Percentiles rank a stretch among this genome's conserved stretches.
Evolutionary conservation across 2,329 filamentous ascomycete species (phyloP).

Genomic region (Aspergillus latus): DNA sequence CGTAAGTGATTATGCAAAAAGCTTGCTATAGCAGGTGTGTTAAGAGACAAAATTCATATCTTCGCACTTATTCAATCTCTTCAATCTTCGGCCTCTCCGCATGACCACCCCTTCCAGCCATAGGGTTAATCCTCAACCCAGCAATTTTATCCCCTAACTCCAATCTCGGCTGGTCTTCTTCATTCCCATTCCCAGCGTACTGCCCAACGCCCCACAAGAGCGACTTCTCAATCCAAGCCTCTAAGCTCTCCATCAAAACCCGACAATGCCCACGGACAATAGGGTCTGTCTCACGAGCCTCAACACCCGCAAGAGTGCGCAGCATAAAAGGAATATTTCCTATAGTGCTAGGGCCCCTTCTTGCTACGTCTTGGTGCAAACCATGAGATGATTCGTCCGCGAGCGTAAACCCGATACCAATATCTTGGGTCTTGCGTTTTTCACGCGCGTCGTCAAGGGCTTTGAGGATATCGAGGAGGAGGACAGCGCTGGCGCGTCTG

Average conservation of each 20-base stretch:
- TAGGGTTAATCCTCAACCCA: conserved; percentile 39
- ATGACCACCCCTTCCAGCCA: conserved; percentile 23
- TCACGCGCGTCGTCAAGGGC: conserved; percentile 40
- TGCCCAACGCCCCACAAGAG: conserved; percentile 40
- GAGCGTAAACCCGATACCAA: conserved; percentile 45
- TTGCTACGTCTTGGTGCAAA: not conserved
- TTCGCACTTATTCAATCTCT: conserved; percentile 41
- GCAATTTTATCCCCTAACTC: conserved; percentile 41
- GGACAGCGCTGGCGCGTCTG: conserved; percentile 41
- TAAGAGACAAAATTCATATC: not conserved
- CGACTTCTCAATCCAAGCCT: conserved; percentile 46
- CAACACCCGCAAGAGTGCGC: conserved; percentile 38
- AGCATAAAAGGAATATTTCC: conserved; percentile 43
- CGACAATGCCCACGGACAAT: conserved; percentile 44
- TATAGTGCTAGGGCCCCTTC: conserved; percentile 27
- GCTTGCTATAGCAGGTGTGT: too few species aligned
- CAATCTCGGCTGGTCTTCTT: conserved; percentile 25
- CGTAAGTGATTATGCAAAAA: too few species aligned
- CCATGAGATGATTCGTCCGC: conserved; percentile 20
- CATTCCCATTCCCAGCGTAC: conserved; percentile 15
- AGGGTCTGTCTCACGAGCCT: conserved; percentile 38
- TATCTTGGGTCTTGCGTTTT: conserved; percentile 24
- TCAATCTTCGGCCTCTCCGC: conserved; percentile 37
- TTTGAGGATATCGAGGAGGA: conserved; percentile 44
- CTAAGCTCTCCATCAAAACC: conserved; percentile 42